Percentiles rank a stretch among this genome's conserved stretches.
Evolutionary conservation across 1,284 basidiomycete species (phyloP).

Genomic region (Ceratobasidium sp.): DNA sequence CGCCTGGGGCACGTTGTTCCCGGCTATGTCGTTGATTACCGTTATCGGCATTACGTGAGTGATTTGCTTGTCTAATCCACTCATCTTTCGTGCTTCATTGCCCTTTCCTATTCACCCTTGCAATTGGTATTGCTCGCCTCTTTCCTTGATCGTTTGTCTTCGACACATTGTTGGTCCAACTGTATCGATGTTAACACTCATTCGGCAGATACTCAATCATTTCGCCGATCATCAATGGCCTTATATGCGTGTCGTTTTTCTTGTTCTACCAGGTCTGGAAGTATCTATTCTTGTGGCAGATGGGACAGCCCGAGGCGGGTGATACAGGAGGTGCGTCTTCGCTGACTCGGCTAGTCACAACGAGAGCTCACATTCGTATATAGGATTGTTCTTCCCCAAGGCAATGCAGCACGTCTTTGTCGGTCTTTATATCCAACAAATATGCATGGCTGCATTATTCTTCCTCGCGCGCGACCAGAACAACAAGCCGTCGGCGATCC

Average conservation of each 20-base stretch:
- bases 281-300: constrained; percentile 87
- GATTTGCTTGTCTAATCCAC: no score
- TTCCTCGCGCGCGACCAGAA: constrained; percentile 80
- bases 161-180: no score
- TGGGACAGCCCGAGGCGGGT: constrained; percentile 76
- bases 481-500: constrained; percentile 69
- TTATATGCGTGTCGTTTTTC: constrained; percentile 87
- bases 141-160: no score
- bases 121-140: no score
- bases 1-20: constrained; percentile 89
- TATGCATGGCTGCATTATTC: constrained; percentile 89
- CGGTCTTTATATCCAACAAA: constrained; percentile 88
- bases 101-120: constrained; percentile 52
- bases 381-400: constrained; percentile 95
- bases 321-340: constrained; percentile 77
- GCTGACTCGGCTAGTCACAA: no score
- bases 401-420: constrained; percentile 94
- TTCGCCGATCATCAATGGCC: constrained; percentile 93
- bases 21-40: constrained; percentile 52
- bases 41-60: constrained; percentile 51
- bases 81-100: neutral
- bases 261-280: constrained; percentile 90
- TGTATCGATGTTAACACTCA: no score
- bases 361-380: no score
- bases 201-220: constrained; percentile 85